Base-by-base conservation (phyloP, 2,329 filamentous ascomycete species). In the Thielaviopsis euricoi region DNA sequence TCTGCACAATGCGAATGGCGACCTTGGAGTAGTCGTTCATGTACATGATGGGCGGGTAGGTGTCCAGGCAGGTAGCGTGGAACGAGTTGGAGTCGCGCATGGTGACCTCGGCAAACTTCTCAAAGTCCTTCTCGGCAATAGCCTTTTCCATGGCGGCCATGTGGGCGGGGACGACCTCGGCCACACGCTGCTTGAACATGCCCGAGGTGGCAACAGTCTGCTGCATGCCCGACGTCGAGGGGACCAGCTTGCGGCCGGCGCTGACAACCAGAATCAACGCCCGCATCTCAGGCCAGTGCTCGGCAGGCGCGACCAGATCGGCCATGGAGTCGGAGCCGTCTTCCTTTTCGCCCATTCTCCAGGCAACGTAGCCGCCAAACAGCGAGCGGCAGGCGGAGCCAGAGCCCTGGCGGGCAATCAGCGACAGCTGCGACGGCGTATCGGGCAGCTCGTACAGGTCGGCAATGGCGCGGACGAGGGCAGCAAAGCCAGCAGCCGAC, bases 11-110 rank as follows among this genome's bases (percentile, higher is more conserved):
- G 56, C 88, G 80, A 61, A 98, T 88, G 6, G 91, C 89, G 1
- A 91, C 89, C 43, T 86, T 78, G 21, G 86, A 91, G 17, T 91
- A 84, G 68, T 98, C 93, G 72, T 96, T 98, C 78, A 98, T 84
- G 76, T 98, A 98, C 73, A 95, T 96, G 68, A 98, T 98, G 19
- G 94, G 93, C 51, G 94, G 93, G 73, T 89, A 89, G 1, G 93
- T 97, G 69, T 98, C 93, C 65, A 94, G 76, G 70, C 93, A 97
- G 59, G 85, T 89, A 43, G 93, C 88, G 71, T 98, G 93, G 82
- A 98, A 98, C 60, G 83, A 88, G 74, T 98, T 98, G 68, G 87
- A 94, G 69, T 98, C 93, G 70, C 84, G 85, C 90, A 96, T 98
- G 17, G 93, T 95, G 62, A 96, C 79, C 68, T 87, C 83, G 23